Conservation (phyloP, 2,329 filamentous ascomycete species). For the Macrophomina tecta region DNA sequence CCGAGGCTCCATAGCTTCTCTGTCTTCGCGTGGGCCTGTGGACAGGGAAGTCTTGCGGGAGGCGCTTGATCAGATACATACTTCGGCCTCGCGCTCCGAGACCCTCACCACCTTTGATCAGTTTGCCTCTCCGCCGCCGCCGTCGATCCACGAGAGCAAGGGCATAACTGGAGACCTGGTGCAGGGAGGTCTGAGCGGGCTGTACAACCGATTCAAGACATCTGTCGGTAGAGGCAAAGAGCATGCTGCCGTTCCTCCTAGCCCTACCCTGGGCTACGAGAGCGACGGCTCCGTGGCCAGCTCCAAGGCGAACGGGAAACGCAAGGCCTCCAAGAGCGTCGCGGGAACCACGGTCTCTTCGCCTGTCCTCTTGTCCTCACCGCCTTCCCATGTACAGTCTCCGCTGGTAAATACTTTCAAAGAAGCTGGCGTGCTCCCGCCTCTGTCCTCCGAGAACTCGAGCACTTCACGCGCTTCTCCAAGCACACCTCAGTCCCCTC, state of each 20-base stretch:
- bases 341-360: conserved; percentile 42
- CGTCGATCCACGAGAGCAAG: conserved; percentile 69
- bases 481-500: conserved; percentile 40
- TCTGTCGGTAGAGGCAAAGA: conserved; percentile 76
- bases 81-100: conserved; percentile 81
- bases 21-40: conserved; percentile 41
- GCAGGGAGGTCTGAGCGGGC: conserved; percentile 83
- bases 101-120: conserved; percentile 93
- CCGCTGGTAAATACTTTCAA: conserved; percentile 44
- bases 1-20: conserved; percentile 46
- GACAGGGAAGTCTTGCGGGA: conserved; percentile 27
- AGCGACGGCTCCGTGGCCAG: conserved; percentile 37
- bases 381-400: conserved; percentile 47
- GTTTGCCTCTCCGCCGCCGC: conserved; percentile 73
- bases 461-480: conserved; percentile 39
- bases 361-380: conserved; percentile 43
- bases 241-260: conserved; percentile 45
- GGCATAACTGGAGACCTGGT: conserved; percentile 74
- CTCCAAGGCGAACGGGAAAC: conserved; percentile 32
- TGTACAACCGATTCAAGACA: conserved; percentile 85
- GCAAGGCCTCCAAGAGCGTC: conserved; percentile 36
- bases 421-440: conserved; percentile 39
- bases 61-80: conserved; percentile 83
- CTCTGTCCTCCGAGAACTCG: conserved; percentile 20
- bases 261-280: conserved; percentile 41